These are phyloP conservation scores for Boletales sp. DNA, from an alignment of 768 basidiomycete genomes.

Conservation along the genomic window DNA sequence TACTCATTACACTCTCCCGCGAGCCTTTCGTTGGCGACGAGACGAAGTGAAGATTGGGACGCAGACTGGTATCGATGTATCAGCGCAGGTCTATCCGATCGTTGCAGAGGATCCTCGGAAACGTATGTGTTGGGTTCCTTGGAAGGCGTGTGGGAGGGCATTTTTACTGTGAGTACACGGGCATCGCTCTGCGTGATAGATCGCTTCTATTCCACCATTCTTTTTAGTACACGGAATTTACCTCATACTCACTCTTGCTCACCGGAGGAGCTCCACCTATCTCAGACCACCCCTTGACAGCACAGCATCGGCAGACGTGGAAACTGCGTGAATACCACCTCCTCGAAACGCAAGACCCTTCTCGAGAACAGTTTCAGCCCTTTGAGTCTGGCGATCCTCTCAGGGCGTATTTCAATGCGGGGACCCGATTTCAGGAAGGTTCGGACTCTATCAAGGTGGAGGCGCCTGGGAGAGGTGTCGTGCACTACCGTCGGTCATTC, in stretches of 20 bases:
- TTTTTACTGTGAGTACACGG: constrained; percentile 58
- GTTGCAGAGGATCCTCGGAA: constrained; percentile 34
- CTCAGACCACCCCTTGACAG: constrained; percentile 72
- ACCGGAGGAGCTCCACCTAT: constrained; percentile 60
- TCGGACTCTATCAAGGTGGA: constrained; percentile 45
- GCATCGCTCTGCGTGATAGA: neutral
- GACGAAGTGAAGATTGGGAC: constrained; percentile 57
- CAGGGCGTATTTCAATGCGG: constrained; percentile 56
- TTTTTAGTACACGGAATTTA: constrained; percentile 76
- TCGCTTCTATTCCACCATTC: neutral
- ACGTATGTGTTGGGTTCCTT: constrained; percentile 64
- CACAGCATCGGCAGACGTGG: constrained; percentile 89
- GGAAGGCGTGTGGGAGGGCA: constrained; percentile 78
- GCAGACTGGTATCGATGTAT: constrained; percentile 64
- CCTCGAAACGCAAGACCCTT: constrained; percentile 27
- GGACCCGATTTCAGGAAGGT: constrained; percentile 47
- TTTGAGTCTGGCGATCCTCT: constrained; percentile 59
- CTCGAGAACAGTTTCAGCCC: constrained; percentile 21
- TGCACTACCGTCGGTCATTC: constrained; percentile 29
- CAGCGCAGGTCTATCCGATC: constrained; percentile 32
- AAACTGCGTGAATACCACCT: constrained; percentile 76
- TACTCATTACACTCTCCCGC: constrained; percentile 13
- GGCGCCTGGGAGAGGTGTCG: constrained; percentile 37
- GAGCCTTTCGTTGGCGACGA: constrained; percentile 9
- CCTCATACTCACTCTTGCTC: constrained; percentile 76